phyloP scores from a whole-genome alignment of 2,329 filamentous ascomycete species.

The Amauroascus verrucosus region DNA sequence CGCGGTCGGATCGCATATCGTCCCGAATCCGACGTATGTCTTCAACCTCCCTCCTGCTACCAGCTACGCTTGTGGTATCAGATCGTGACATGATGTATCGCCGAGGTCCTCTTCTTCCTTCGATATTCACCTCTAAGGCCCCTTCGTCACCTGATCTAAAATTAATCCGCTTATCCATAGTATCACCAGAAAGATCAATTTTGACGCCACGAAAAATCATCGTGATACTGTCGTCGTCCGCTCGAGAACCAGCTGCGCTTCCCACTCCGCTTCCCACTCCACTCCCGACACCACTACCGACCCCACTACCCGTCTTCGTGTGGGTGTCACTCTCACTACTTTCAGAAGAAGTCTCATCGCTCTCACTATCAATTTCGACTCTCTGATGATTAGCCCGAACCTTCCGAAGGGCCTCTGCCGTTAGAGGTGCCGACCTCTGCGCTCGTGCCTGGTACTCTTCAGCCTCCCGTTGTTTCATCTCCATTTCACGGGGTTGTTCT shows the following conservation, averaged over 20 bases:
- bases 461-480: slow-evolving; percentile 29
- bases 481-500: slow-evolving; percentile 22
- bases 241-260: slow-evolving; percentile 24
- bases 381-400: slow-evolving; percentile 18
- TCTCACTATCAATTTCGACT: slow-evolving; percentile 26
- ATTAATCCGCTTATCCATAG: slow-evolving; percentile 32
- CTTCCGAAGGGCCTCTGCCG: slow-evolving; percentile 12
- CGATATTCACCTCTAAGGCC: slow-evolving; percentile 32
- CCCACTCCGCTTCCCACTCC: slow-evolving; percentile 22
- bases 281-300: slow-evolving; percentile 21
- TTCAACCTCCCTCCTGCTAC: slow-evolving; percentile 26
- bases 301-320: slow-evolving; percentile 27
- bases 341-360: slow-evolving; percentile 32
- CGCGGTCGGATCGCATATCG: slow-evolving; percentile 30
- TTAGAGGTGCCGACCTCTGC: slow-evolving; percentile 18
- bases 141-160: slow-evolving; percentile 32
- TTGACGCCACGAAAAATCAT: slow-evolving; percentile 34
- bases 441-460: slow-evolving; percentile 30
- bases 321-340: slow-evolving; percentile 33
- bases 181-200: slow-evolving; percentile 30
- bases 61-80: slow-evolving; percentile 25
- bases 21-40: slow-evolving; percentile 26
- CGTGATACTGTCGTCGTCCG: slow-evolving; percentile 31
- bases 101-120: slow-evolving; percentile 23
- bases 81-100: slow-evolving; percentile 30